These are phyloP conservation scores for Euphorbia corollata DNA, from an alignment of 441 rosid species.

Conservation along the genomic window DNA sequence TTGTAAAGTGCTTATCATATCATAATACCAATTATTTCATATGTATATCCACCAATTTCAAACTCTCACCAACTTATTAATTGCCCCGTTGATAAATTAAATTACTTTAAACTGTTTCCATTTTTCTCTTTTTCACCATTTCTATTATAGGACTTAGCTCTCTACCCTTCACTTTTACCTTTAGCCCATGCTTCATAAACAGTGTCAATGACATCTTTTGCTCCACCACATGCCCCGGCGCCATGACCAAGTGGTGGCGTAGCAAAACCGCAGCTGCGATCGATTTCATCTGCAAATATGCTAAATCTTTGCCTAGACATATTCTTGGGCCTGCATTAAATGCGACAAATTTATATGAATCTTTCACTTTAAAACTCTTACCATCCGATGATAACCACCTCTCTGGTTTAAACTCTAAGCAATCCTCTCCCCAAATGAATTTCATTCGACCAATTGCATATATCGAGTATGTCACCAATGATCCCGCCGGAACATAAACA, in stretches of 20 bases:
- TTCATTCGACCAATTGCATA: constrained; percentile 62
- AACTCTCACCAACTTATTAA: constrained; percentile 6
- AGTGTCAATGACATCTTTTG: constrained; percentile 81
- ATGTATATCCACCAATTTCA: constrained; percentile 5
- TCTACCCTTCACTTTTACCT: constrained; percentile 47
- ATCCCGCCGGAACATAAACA: constrained; percentile 55
- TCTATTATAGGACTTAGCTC: constrained; percentile 36
- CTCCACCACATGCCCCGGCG: constrained; percentile 61
- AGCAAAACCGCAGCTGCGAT: constrained; percentile 57
- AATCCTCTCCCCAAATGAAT: constrained; percentile 69
- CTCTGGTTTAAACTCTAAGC: constrained; percentile 63
- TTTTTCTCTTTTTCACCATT: constrained; percentile 19
- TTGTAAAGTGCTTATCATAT: neutral
- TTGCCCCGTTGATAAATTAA: neutral
- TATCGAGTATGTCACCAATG: constrained; percentile 69
- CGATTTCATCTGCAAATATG: constrained; percentile 82
- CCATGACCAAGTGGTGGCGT: constrained; percentile 48
- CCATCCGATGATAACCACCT: constrained; percentile 56
- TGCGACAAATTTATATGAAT: constrained; percentile 51
- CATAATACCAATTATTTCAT: neutral
- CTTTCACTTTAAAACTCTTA: constrained; percentile 27
- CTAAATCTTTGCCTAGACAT: constrained; percentile 75
- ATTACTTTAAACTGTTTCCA: neutral
- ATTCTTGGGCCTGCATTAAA: constrained; percentile 79
- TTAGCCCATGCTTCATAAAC: constrained; percentile 73